These are phyloP conservation scores for Populus tremula DNA, from an alignment of 345 rosid genomes.

Conservation along the genomic window DNA sequence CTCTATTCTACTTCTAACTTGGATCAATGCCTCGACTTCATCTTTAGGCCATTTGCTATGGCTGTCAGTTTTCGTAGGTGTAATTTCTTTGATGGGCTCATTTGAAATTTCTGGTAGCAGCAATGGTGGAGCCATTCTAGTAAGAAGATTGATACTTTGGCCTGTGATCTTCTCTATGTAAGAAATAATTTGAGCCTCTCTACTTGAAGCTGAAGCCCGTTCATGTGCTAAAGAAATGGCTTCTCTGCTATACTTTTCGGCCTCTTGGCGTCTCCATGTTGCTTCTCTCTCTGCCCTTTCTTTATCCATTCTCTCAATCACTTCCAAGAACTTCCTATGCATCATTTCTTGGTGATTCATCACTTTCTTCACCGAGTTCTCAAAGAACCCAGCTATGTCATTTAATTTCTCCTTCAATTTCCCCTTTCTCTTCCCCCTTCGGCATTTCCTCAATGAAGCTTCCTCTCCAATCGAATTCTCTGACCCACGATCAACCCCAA, in stretches of 20 bases:
- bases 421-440: conserved; percentile 36
- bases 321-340: conserved; percentile 39
- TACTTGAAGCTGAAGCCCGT: conserved; percentile 34
- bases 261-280: conserved; percentile 37
- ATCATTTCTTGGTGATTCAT: conserved; percentile 48
- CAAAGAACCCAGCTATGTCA: conserved; percentile 29
- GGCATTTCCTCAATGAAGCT: conserved; percentile 24
- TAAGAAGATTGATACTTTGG: conserved; percentile 35
- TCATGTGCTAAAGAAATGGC: conserved; percentile 40
- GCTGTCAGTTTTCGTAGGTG: conserved; percentile 2
- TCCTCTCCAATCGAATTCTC: conserved; percentile 30
- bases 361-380: conserved; percentile 41
- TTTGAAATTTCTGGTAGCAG: conserved; percentile 18
- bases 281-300: conserved; percentile 43
- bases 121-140: conserved; percentile 10
- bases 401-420: conserved; percentile 30
- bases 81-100: conserved; percentile 18
- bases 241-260: conserved; percentile 37
- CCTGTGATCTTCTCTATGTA: conserved; percentile 48
- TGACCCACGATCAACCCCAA: conserved; percentile 33
- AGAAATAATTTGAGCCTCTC: conserved; percentile 38
- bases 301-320: conserved; percentile 39
- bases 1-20: conserved; percentile 32
- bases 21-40: conserved; percentile 47
- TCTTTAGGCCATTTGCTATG: conserved; percentile 36